Percentiles rank a stretch among this genome's conserved stretches.
Conservation (phyloP, 805 yeast species). For the Candida qinlingensis region DNA sequence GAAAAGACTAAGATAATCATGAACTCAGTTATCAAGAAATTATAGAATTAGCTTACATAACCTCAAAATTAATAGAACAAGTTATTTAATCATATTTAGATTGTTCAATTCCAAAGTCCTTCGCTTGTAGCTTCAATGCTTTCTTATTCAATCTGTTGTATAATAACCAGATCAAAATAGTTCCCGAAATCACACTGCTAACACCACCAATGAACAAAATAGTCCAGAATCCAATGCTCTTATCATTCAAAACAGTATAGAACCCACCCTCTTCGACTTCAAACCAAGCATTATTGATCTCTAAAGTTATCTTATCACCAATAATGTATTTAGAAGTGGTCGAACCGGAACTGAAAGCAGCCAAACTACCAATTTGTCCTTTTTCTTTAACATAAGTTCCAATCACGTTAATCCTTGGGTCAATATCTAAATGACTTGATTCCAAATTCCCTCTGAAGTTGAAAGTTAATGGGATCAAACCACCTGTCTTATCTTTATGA, state of each 20-base stretch:
- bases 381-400: conserved; percentile 28
- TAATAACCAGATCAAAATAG: conserved; percentile 6
- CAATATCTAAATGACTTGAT: conserved; percentile 65
- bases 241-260: neutral
- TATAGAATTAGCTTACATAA: conserved; percentile 4
- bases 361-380: conserved; percentile 30
- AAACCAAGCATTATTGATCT: conserved; percentile 57
- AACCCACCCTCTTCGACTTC: conserved; percentile 4
- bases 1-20: conserved; percentile 19
- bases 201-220: conserved; percentile 4
- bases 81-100: conserved; percentile 7
- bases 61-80: neutral
- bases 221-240: neutral
- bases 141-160: conserved; percentile 7
- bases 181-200: conserved; percentile 4
- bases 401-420: conserved; percentile 48
- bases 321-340: conserved; percentile 53
- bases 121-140: conserved; percentile 8
- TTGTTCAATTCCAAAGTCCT: conserved; percentile 8
- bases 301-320: conserved; percentile 56
- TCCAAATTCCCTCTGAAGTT: conserved; percentile 63
- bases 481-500: conserved; percentile 27
- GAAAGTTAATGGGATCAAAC: conserved; percentile 52
- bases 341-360: conserved; percentile 55
- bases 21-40: conserved; percentile 21